Percentiles rank a stretch among this genome's conserved stretches.
Evolutionary conservation across 345 rosid species (phyloP).

Genomic region (Rubroshorea leprosula): DNA sequence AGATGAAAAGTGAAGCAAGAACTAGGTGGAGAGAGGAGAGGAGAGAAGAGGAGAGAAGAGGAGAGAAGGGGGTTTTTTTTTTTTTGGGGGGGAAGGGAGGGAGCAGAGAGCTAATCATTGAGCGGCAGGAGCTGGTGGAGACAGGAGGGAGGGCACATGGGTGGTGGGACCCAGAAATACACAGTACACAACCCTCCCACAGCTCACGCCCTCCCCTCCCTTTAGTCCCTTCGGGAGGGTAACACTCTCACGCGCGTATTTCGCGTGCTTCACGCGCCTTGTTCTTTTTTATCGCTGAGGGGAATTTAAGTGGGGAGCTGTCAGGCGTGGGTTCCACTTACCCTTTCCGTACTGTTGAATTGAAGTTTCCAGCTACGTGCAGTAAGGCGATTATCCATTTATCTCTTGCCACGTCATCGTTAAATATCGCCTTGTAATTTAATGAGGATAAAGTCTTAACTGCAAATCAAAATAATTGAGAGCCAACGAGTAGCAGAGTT

Average conservation of each 20-base stretch:
- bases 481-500: too few relatives aligned
- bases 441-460: too few relatives aligned
- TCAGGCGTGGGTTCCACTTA: constrained; percentile 7
- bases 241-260: neutral
- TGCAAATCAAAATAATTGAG: too few relatives aligned
- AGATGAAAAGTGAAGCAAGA: neutral
- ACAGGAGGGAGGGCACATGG: constrained; percentile 98
- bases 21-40: constrained; percentile 12
- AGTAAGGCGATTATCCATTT: constrained; percentile 15
- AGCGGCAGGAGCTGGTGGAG: constrained; percentile 99
- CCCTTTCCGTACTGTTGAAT: constrained; percentile 12
- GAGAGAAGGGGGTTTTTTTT: neutral
- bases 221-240: neutral
- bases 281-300: too few relatives aligned
- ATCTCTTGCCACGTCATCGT: constrained; percentile 7
- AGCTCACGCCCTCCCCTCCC: constrained; percentile 40
- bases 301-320: constrained; percentile 21
- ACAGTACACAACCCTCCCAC: constrained; percentile 26
- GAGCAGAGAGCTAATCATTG: constrained; percentile 69
- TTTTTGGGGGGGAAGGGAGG: too few relatives aligned
- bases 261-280: constrained; percentile 12
- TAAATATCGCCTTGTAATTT: too few relatives aligned
- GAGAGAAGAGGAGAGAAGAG: neutral
- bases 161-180: constrained; percentile 60
- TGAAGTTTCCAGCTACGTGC: constrained; percentile 35